These are phyloP conservation scores for Rheum nobile DNA, from an alignment of 148 eudicot species.

Conservation along the genomic window DNA sequence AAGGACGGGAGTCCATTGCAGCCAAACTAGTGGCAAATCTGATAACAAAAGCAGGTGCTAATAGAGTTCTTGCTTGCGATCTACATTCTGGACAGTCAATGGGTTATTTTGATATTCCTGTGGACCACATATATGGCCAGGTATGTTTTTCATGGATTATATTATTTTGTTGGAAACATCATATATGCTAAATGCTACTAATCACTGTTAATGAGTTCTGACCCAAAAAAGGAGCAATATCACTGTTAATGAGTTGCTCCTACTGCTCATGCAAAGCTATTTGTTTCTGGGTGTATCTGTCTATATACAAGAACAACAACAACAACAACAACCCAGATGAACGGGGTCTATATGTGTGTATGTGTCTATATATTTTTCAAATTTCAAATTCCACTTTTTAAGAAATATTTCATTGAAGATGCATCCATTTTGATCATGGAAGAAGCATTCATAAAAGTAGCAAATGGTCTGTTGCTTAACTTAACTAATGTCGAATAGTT, in stretches of 20 bases:
- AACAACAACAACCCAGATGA: no score
- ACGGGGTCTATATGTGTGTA: no score
- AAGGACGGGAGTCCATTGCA: slow-evolving; percentile 60
- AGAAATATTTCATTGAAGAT: neutral
- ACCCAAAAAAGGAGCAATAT: no score
- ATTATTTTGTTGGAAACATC: neutral
- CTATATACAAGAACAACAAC: no score
- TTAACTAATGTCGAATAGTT: neutral
- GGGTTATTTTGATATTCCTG: slow-evolving; percentile 69
- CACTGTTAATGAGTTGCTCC: no score
- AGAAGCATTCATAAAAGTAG: neutral
- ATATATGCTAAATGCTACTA: neutral
- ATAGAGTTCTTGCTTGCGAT: slow-evolving; percentile 62
- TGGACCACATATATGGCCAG: slow-evolving; percentile 61
- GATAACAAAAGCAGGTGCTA: slow-evolving; percentile 56
- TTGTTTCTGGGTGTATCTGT: neutral
- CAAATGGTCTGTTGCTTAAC: neutral
- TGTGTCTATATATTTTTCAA: neutral
- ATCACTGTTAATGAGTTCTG: neutral
- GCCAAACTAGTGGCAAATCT: slow-evolving; percentile 55
- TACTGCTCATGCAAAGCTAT: neutral
- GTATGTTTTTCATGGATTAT: slow-evolving; percentile 11
- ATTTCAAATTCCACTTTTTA: neutral
- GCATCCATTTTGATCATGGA: neutral
- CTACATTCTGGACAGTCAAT: slow-evolving; percentile 68